A percentile compares a stretch with the other conserved stretches of the same genome.
phyloP scores from a whole-genome alignment of 306 rosid genomes.

The Rosa persica region DNA sequence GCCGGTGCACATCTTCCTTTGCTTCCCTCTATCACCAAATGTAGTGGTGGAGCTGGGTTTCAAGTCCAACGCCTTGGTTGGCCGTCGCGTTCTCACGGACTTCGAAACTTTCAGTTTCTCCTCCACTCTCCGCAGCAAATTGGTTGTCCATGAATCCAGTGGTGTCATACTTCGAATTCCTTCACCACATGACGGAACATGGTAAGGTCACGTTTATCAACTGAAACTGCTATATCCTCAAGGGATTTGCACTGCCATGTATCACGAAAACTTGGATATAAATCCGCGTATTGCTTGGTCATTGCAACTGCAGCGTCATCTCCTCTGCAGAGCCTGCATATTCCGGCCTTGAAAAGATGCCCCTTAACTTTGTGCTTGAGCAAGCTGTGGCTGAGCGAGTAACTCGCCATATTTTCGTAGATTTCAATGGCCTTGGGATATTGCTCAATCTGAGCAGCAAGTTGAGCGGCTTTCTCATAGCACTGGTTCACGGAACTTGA shows the following conservation, averaged over 20 bases:
- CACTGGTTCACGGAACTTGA: neutral
- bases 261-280: neutral
- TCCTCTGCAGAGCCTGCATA: neutral
- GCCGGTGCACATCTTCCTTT: neutral
- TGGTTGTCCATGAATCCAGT: neutral
- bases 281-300: neutral
- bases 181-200: neutral
- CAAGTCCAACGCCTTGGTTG: neutral
- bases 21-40: neutral
- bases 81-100: neutral
- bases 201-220: neutral
- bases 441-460: neutral
- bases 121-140: neutral
- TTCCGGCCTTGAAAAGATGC: neutral
- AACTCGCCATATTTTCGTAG: neutral
- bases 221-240: neutral
- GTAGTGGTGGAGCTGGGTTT: neutral
- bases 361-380: neutral
- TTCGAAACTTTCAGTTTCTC: neutral
- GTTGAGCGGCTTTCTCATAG: neutral
- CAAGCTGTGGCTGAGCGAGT: neutral
- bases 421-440: neutral
- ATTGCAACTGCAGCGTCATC: neutral
- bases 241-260: neutral
- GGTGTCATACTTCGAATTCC: neutral